These are phyloP conservation scores for Mycena galopus DNA, from an alignment of 768 basidiomycete species.

Conservation along the genomic window DNA sequence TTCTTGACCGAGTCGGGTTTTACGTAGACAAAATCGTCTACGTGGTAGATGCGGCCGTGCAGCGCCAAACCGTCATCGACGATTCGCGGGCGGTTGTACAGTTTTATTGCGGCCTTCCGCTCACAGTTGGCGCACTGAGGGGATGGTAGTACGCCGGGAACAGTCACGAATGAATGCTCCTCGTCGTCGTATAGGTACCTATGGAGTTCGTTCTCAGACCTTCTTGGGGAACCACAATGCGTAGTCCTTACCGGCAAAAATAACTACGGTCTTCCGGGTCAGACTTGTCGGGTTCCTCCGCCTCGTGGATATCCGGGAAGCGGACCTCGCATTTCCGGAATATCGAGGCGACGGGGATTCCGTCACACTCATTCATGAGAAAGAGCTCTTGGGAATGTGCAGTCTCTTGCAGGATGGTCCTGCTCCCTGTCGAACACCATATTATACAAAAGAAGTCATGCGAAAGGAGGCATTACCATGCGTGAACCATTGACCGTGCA, in stretches of 20 bases:
- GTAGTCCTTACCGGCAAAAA: slow-evolving; percentile 61
- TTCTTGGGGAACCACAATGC: not conserved
- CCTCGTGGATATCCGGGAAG: slow-evolving; percentile 54
- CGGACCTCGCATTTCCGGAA: slow-evolving; percentile 68
- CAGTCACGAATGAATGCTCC: slow-evolving; percentile 59
- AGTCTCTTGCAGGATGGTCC: slow-evolving; percentile 75
- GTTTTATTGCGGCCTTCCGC: slow-evolving; percentile 44
- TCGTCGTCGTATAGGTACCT: slow-evolving; percentile 68
- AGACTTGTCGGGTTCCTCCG: slow-evolving; percentile 62
- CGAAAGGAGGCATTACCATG: slow-evolving; percentile 58
- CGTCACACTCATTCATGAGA: slow-evolving; percentile 67
- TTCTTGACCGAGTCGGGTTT: slow-evolving; percentile 45
- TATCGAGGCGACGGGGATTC: slow-evolving; percentile 68
- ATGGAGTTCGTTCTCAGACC: slow-evolving; percentile 13
- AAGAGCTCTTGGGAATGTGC: slow-evolving; percentile 74
- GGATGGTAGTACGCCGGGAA: slow-evolving; percentile 46
- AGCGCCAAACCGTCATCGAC: slow-evolving; percentile 54
- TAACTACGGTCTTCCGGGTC: slow-evolving; percentile 53
- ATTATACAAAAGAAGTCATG: not conserved
- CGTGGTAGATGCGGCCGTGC: slow-evolving; percentile 64
- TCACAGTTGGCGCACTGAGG: slow-evolving; percentile 65
- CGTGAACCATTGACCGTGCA: slow-evolving; percentile 80
- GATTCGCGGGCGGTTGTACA: slow-evolving; percentile 40
- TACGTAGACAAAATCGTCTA: slow-evolving; percentile 73
- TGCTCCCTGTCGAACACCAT: slow-evolving; percentile 43